Conservation (phyloP, 805 yeast species). For the Barnettozyma sucrosica region DNA sequence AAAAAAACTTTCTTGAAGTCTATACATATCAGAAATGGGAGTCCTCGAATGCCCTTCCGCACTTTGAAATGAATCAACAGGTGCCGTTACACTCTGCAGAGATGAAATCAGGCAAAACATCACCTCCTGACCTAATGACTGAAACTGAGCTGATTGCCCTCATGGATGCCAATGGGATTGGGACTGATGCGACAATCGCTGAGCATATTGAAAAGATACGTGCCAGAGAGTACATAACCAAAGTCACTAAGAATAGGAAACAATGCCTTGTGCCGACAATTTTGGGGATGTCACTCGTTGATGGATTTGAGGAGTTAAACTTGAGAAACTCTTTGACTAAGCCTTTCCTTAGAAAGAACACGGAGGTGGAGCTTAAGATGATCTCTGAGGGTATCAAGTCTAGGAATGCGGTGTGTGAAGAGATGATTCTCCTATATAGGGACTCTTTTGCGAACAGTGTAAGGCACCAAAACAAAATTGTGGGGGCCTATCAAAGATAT, state of each 20-base stretch:
- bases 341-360: slow-evolving; percentile 74
- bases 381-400: slow-evolving; percentile 62
- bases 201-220: slow-evolving; percentile 87
- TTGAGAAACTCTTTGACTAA: slow-evolving; percentile 75
- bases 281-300: slow-evolving; percentile 81
- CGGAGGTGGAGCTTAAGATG: slow-evolving; percentile 60
- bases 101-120: slow-evolving; percentile 68
- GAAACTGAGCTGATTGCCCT: slow-evolving; percentile 87
- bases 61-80: slow-evolving; percentile 49
- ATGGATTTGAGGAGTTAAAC: slow-evolving; percentile 78
- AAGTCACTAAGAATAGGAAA: slow-evolving; percentile 32
- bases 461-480: slow-evolving; percentile 34
- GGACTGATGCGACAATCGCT: slow-evolving; percentile 98
- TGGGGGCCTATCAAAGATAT: slow-evolving; percentile 26
- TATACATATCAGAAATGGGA: slow-evolving; percentile 80
- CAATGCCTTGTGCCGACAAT: slow-evolving; percentile 65
- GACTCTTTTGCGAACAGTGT: slow-evolving; percentile 51
- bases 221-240: slow-evolving; percentile 58
- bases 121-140: slow-evolving; percentile 79
- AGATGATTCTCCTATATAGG: slow-evolving; percentile 50
- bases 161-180: slow-evolving; percentile 97
- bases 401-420: slow-evolving; percentile 48
- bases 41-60: slow-evolving; percentile 56
- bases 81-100: slow-evolving; percentile 52
- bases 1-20: slow-evolving; percentile 73